Evolutionary conservation across 306 rosid genomes (phyloP).

Genomic region (Biancaea sappan): DNA sequence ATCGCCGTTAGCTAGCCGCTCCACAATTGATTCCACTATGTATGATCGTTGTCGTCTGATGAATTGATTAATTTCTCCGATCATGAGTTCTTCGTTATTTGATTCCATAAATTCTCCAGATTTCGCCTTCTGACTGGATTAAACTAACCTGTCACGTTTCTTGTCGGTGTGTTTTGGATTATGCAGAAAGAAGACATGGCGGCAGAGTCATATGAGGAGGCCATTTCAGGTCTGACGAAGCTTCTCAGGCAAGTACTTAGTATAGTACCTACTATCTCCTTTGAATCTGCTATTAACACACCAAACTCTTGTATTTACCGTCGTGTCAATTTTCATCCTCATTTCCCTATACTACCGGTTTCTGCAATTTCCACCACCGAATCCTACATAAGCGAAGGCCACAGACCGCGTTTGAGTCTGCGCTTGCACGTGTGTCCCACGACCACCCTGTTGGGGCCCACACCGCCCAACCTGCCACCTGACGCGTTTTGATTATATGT

Average conservation of each 20-base stretch:
- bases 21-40: too few relatives aligned
- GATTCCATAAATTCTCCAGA: not conserved
- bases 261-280: too few relatives aligned
- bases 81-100: not conserved
- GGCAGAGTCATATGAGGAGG: constrained; percentile 68
- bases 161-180: not conserved
- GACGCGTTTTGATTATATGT: not conserved
- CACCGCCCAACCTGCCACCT: too few relatives aligned
- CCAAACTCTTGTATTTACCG: not conserved
- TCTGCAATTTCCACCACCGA: not conserved
- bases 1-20: too few relatives aligned
- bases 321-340: too few relatives aligned
- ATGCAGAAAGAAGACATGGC: constrained; percentile 77
- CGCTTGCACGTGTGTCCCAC: constrained; percentile 1
- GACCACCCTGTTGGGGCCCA: constrained; percentile 19
- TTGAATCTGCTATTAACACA: not conserved
- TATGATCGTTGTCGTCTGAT: not conserved
- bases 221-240: constrained; percentile 70
- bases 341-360: not conserved
- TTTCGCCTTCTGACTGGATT: not conserved
- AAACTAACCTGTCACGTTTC: too few relatives aligned
- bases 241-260: constrained; percentile 83
- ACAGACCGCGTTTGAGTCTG: not conserved
- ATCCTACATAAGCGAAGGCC: not conserved
- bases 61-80: not conserved